phyloP scores from a whole-genome alignment of 306 rosid species.

The Pyrus betulifolia region DNA sequence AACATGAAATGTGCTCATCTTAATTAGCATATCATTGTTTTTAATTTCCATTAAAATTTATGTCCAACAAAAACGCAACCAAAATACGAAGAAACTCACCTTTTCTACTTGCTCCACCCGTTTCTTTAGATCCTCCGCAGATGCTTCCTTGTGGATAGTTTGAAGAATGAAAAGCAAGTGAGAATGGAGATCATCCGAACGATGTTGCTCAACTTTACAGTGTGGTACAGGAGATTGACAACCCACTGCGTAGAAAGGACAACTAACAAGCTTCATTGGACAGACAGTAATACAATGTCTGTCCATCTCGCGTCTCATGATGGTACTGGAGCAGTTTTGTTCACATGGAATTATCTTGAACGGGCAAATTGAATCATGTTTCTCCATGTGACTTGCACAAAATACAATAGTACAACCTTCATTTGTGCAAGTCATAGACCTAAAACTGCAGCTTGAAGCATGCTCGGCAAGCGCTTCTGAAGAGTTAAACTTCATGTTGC shows the following conservation, averaged over 20 bases:
- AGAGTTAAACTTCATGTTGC: constrained; percentile 39
- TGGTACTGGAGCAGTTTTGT: constrained; percentile 49
- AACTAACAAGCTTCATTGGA: constrained; percentile 80
- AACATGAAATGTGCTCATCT: constrained; percentile 5
- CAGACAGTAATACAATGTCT: constrained; percentile 79
- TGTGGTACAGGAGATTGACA: constrained; percentile 56
- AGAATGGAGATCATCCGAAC: constrained; percentile 34
- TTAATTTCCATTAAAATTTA: background rate
- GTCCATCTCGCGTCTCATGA: constrained; percentile 89
- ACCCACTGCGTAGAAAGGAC: constrained; percentile 72
- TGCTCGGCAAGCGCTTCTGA: constrained; percentile 48
- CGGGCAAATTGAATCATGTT: constrained; percentile 71
- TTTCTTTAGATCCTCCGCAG: constrained; percentile 37
- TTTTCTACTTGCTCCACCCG: constrained; percentile 49
- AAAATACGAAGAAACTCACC: constrained; percentile 27
- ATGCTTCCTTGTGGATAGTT: constrained; percentile 47
- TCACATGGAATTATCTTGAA: constrained; percentile 76
- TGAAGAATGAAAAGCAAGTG: constrained; percentile 55
- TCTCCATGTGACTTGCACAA: constrained; percentile 41
- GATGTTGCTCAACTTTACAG: constrained; percentile 46
- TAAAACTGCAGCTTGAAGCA: constrained; percentile 38
- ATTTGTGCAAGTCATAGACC: constrained; percentile 43
- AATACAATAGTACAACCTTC: constrained; percentile 61
- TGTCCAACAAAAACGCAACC: background rate
- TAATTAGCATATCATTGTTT: background rate